phyloP scores from a whole-genome alignment of 768 basidiomycete species.

The Leccinum variicolor region DNA sequence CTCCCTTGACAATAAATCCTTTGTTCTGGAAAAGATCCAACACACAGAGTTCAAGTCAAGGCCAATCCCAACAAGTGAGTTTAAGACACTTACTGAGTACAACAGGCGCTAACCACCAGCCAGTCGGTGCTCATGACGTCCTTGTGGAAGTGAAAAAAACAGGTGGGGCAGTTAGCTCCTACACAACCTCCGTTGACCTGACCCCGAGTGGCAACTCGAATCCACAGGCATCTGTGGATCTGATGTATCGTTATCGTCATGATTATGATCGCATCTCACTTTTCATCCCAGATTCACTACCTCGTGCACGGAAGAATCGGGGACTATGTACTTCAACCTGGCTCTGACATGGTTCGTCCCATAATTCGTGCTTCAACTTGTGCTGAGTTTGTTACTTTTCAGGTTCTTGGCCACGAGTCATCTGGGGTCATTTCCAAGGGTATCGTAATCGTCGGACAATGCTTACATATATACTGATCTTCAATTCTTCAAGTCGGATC shows the following conservation, averaged over 20 bases:
- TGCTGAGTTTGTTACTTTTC: constrained; percentile 4
- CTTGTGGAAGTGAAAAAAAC: constrained; percentile 92
- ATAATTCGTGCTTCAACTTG: background rate
- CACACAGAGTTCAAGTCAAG: constrained; percentile 70
- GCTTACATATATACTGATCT: background rate
- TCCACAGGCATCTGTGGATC: constrained; percentile 83
- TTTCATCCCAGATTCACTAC: constrained; percentile 62
- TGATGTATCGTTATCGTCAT: constrained; percentile 49
- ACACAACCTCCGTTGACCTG: constrained; percentile 4
- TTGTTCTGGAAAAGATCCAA: constrained; percentile 68
- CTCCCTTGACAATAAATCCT: constrained; percentile 61
- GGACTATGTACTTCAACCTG: constrained; percentile 69
- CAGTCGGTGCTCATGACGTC: constrained; percentile 73
- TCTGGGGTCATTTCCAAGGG: constrained; percentile 74
- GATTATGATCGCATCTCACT: constrained; percentile 2
- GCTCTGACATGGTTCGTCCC: constrained; percentile 60
- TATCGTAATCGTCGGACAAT: constrained; percentile 18
- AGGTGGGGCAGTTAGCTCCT: constrained; percentile 42
- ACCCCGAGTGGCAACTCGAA: constrained; percentile 4
- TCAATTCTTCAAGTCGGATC: constrained; percentile 54
- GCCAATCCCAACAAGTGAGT: constrained; percentile 68
- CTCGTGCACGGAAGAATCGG: constrained; percentile 75
- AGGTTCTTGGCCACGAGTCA: constrained; percentile 95
- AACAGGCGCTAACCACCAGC: constrained; percentile 3
- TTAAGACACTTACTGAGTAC: background rate